Evolutionary conservation across 2,329 filamentous ascomycete genomes (phyloP).

Genomic region (Beauveria varroae): DNA sequence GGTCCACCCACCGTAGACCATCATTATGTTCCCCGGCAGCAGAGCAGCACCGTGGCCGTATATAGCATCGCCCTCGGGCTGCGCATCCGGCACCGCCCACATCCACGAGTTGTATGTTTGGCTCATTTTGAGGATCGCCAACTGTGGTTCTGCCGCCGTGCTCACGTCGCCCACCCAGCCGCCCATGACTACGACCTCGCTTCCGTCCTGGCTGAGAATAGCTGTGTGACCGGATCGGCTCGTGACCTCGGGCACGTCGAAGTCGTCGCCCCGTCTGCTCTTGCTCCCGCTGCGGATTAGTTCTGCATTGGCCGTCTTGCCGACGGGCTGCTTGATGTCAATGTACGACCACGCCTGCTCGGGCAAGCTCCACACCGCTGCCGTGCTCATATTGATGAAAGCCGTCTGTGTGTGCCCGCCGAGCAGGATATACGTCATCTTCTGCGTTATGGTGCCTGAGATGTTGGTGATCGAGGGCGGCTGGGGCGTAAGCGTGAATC

Average conservation of each 20-base stretch:
- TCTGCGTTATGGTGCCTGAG: conserved; percentile 58
- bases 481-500: conserved; percentile 74
- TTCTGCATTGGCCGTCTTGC: conserved; percentile 39
- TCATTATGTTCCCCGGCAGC: conserved; percentile 60
- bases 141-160: conserved; percentile 71
- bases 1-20: conserved; percentile 58
- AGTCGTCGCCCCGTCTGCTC: not conserved
- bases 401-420: conserved; percentile 78
- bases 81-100: conserved; percentile 56
- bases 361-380: conserved; percentile 79
- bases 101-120: conserved; percentile 67
- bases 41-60: conserved; percentile 59
- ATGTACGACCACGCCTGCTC: conserved; percentile 83
- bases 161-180: conserved; percentile 85
- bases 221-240: conserved; percentile 86
- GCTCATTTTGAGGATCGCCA: conserved; percentile 69
- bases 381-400: conserved; percentile 91
- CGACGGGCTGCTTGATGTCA: conserved; percentile 43
- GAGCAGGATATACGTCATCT: conserved; percentile 71
- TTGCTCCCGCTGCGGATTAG: conserved; percentile 37
- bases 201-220: conserved; percentile 71
- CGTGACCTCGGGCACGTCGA: conserved; percentile 44
- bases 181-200: conserved; percentile 69
- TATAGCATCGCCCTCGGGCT: conserved; percentile 39
- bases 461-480: conserved; percentile 62